Evolutionary conservation across 2,329 filamentous ascomycete genomes (phyloP), one percentile per base, ranked within the genome.

Genomic region (Aspergillus melleus): DNA sequence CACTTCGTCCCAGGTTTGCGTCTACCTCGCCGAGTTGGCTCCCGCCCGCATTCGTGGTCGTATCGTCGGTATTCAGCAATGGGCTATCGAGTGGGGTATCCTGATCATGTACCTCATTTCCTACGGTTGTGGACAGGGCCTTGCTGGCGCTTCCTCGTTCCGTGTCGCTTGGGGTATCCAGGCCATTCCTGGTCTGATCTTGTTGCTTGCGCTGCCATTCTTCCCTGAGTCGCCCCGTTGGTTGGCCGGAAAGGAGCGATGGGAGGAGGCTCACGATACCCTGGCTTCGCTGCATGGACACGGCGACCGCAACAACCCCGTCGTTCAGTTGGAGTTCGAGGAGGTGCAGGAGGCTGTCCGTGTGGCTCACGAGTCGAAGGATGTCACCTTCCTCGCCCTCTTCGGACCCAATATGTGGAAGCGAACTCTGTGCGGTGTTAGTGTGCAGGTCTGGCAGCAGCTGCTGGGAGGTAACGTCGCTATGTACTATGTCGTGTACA

Each of bases 131-230:
- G 69, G 69, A 6, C 63, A 73, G 10, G 70, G 72, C 3, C 64
- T 75, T 1, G 57, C 72, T 0, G 77, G 80, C 6, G 67, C 77
- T 0, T 76, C 79, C 1, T 77, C 82, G 4, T 86, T 86, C 75
- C 77, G 86, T 14, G 81, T 86, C 2, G 84, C 86, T 19, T 89
- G 86, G 86, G 86, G 83, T 46, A 77, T 86, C 5, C 86, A 89
- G 66, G 85, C 85, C 59, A 72, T 88, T 47, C 86, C 86, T 0
- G 84, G 80, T 24, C 71, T 87, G 19, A 69, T 86, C 51, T 78
- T 88, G 42, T 80, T 87, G 57, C 61, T 79, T 50, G 84, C 83
- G 49, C 79, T 77, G 5, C 79, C 81, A 26, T 85, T 87, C 71
- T 81, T 88, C 49, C 86, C 86, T 2, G 82, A 86, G 59, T 87